Percentiles rank a stretch among this genome's conserved stretches.
phyloP scores from a whole-genome alignment of 106 monocot species.

The Chionographis japonica region DNA sequence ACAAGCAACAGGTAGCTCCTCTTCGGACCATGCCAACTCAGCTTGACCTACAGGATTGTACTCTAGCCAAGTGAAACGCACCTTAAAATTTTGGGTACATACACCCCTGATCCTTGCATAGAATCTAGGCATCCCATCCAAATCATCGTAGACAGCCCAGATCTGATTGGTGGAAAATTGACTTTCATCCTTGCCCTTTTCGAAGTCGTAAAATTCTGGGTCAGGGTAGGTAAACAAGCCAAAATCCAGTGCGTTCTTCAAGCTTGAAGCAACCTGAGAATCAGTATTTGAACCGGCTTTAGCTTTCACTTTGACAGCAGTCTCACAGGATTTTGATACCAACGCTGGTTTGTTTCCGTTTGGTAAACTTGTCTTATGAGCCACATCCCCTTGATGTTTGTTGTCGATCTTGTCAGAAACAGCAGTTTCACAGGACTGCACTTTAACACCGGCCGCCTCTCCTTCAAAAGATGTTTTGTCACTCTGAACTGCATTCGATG shows the following conservation, averaged over 20 bases:
- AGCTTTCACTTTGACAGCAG: background rate
- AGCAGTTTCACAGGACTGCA: background rate
- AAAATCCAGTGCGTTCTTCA: background rate
- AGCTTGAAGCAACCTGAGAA: slow-evolving; percentile 2
- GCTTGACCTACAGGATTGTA: slow-evolving; percentile 10
- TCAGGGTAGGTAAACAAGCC: slow-evolving; percentile 43
- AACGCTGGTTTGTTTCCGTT: slow-evolving; percentile 5
- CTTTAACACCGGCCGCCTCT: background rate
- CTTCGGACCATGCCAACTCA: slow-evolving; percentile 26
- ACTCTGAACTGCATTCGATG: slow-evolving; percentile 6
- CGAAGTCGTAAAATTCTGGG: slow-evolving; percentile 78
- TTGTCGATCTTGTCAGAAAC: slow-evolving; percentile 1
- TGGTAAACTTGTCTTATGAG: slow-evolving; percentile 1
- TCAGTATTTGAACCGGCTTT: slow-evolving; percentile 5
- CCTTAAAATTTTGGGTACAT: slow-evolving; percentile 9
- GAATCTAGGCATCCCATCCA: slow-evolving; percentile 69
- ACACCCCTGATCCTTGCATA: slow-evolving; percentile 46
- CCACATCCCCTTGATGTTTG: background rate
- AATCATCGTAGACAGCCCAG: slow-evolving; percentile 65
- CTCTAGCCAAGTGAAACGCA: slow-evolving; percentile 49
- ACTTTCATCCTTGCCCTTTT: slow-evolving; percentile 25
- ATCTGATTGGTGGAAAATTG: slow-evolving; percentile 45
- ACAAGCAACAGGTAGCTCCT: slow-evolving; percentile 35
- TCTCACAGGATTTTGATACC: background rate
- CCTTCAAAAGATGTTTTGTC: slow-evolving; percentile 1